Percentiles rank a stretch among this genome's conserved stretches.
phyloP scores from a whole-genome alignment of 176 grass and related monocot genomes.

The Olyra latifolia region DNA sequence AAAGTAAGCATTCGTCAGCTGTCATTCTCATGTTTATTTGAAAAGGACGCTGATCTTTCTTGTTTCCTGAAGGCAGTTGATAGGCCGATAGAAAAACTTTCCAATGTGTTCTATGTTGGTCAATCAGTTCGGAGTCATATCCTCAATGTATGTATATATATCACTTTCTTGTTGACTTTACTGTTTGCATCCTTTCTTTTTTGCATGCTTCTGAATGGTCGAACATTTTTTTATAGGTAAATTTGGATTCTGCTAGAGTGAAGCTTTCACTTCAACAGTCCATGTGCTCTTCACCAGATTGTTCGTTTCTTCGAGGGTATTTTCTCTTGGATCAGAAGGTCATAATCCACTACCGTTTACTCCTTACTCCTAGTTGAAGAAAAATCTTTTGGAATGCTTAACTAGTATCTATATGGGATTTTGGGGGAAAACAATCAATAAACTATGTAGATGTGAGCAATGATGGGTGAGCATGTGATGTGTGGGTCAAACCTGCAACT shows the following conservation, averaged over 20 bases:
- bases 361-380: constrained; percentile 23
- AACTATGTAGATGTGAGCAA: background rate
- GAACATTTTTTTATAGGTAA: constrained; percentile 49
- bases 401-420: constrained; percentile 17
- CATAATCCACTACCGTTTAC: constrained; percentile 2
- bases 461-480: background rate
- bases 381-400: background rate
- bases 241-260: constrained; percentile 70
- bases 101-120: constrained; percentile 72
- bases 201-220: constrained; percentile 23
- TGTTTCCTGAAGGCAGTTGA: constrained; percentile 73
- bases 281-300: constrained; percentile 70
- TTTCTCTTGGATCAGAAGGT: constrained; percentile 91
- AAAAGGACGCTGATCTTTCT: constrained; percentile 39
- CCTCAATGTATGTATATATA: constrained; percentile 61
- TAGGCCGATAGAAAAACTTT: constrained; percentile 59
- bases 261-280: constrained; percentile 89
- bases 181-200: constrained; percentile 3
- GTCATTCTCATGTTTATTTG: background rate
- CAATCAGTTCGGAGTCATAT: constrained; percentile 85
- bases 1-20: constrained; percentile 59
- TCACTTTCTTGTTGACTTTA: constrained; percentile 15
- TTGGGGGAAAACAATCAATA: background rate
- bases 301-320: constrained; percentile 84
- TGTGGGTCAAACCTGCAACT: background rate